Base-by-base conservation (phyloP, 2,329 filamentous ascomycete genomes). In the Fusarium staphyleae region DNA sequence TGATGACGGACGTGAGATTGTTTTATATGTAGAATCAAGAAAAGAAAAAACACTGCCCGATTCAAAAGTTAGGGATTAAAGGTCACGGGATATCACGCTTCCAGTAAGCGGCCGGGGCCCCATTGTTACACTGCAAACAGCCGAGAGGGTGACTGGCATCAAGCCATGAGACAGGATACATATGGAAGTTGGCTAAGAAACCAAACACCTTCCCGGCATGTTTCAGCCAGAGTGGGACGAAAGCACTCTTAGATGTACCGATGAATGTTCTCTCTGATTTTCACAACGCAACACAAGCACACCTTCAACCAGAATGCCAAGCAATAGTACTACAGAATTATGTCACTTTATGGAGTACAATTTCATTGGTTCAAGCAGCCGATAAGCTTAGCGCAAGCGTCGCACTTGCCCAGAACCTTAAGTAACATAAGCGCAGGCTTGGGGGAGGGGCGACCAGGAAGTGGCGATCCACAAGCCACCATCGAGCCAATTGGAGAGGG, bases 321-420 rank as follows among this genome's bases (percentile, higher is more conserved):
- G 44, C 50, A 44, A 18, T 41, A 39, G 28, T 45, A 36, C 48
- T 14, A 19, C 44, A 45, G 33, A 18, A 18, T 11, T 29, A 5
- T 19, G 24, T 37, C 3, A 19, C 29, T 37, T 56, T 8, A 62
- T 63, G 58, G 55, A 57, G 13, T 57, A 54, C 50, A 30, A 46
- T 44, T 34, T 50, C 33, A 54, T 52, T 55, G 46, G 24, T 41
- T 43, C 47, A 28, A 33, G 22, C 49, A 55, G 33, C 49, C 46
- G 64, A 67, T 66, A 66, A 66, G 62, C 64, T 65, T 64, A 53
- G 54, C 28, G 39, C 52, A 60, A 53, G 43, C 49, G 28, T 55
- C 39, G 37, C 45, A 44, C 44, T 45, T 56, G 65, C 56, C 49
- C 44, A 57, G 51, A 66, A 66, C 48, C 48, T 66, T 63, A 59